Percentiles rank a stretch among this genome's conserved stretches.
These are phyloP conservation scores for Pharus latifolius DNA, from an alignment of 176 grass and related monocot species.

Conservation along the genomic window DNA sequence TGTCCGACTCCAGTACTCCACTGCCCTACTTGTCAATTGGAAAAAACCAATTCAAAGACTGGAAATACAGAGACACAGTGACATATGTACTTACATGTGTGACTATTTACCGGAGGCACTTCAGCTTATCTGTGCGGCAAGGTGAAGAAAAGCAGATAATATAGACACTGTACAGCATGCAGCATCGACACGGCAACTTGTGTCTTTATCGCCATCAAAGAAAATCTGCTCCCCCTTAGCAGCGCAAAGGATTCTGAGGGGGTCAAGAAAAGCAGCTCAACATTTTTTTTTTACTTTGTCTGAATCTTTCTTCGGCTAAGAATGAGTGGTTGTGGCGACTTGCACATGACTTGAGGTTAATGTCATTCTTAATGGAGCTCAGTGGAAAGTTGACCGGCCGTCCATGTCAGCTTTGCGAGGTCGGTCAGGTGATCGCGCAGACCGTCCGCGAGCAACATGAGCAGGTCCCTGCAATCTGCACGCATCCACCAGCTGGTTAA, in stretches of 20 bases:
- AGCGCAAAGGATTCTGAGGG: background rate
- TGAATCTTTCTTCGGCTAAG: constrained; percentile 9
- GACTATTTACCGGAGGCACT: background rate
- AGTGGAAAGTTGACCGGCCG: constrained; percentile 25
- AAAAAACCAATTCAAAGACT: background rate
- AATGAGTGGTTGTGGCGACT: background rate
- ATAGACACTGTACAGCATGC: background rate
- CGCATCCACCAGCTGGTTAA: background rate
- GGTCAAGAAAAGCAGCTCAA: constrained; percentile 13
- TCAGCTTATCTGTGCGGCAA: background rate
- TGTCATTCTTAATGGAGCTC: constrained; percentile 14
- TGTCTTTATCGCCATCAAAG: background rate
- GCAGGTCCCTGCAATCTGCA: constrained; percentile 44
- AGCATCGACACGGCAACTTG: background rate
- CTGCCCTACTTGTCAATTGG: background rate
- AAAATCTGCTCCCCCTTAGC: background rate
- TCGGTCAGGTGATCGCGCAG: constrained; percentile 22
- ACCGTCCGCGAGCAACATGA: constrained; percentile 27
- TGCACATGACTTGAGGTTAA: background rate
- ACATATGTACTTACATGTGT: background rate
- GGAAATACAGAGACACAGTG: background rate
- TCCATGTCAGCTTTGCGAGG: constrained; percentile 23
- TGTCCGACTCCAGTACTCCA: background rate
- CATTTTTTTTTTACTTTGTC: background rate
- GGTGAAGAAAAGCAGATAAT: background rate